A percentile compares a stretch with the other conserved stretches of the same genome.
Evolutionary conservation across 371 early-diverging fungal genomes (phyloP).

Genomic region (Mitosporidium daphniae): DNA sequence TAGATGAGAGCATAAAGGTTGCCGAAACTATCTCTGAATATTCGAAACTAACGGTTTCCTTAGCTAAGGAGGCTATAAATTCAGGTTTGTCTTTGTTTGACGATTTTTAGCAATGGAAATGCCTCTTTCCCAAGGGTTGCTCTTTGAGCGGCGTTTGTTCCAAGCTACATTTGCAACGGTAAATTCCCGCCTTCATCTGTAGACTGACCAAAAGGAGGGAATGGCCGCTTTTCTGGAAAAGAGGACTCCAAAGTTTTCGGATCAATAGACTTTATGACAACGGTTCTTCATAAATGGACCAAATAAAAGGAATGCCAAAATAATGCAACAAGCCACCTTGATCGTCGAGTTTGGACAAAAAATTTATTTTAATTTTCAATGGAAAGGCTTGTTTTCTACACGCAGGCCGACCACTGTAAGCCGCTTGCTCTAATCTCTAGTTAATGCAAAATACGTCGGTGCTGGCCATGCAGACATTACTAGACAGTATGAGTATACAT

Average conservation of each 20-base stretch:
- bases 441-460: constrained; percentile 47
- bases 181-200: constrained; percentile 1
- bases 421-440: too few relatives aligned
- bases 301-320: too few relatives aligned
- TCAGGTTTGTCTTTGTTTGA: constrained; percentile 13
- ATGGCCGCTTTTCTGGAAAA: constrained; percentile 83
- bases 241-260: constrained; percentile 41
- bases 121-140: constrained; percentile 35
- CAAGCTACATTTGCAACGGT: constrained; percentile 36
- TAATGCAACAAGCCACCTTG: too few relatives aligned
- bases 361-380: too few relatives aligned
- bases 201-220: constrained; percentile 77
- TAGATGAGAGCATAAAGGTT: constrained; percentile 55
- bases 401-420: too few relatives aligned
- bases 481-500: constrained; percentile 18
- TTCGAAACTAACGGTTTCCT: constrained; percentile 47
- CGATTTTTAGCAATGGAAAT: constrained; percentile 34
- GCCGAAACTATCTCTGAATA: constrained; percentile 39
- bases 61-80: constrained; percentile 82
- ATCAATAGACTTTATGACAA: constrained; percentile 24
- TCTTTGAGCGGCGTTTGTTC: constrained; percentile 68
- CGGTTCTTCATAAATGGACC: too few relatives aligned
- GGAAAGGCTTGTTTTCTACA: too few relatives aligned
- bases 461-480: constrained; percentile 65
- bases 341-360: too few relatives aligned